A percentile compares a stretch with the other conserved stretches of the same genome.
These are phyloP conservation scores for Komagataella phaffii DNA, from an alignment of 805 yeast species.

Conservation along the genomic window DNA sequence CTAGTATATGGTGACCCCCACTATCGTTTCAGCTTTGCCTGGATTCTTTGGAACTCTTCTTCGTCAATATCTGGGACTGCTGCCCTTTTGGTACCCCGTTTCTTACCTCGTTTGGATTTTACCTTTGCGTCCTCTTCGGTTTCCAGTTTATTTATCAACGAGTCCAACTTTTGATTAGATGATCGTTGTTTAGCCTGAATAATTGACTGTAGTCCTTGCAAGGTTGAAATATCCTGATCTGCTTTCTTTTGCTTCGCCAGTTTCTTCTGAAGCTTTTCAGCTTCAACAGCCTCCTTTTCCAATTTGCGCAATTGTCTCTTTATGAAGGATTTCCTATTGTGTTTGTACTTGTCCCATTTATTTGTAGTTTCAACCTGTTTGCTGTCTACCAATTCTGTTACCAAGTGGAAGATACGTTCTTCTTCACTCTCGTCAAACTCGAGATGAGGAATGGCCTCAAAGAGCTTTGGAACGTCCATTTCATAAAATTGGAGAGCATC, in stretches of 20 bases:
- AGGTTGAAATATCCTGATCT: slow-evolving; percentile 1
- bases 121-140: neutral
- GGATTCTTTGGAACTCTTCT: slow-evolving; percentile 35
- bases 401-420: slow-evolving; percentile 38
- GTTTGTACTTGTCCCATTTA: slow-evolving; percentile 35
- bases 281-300: slow-evolving; percentile 56
- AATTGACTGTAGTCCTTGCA: slow-evolving; percentile 1
- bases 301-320: slow-evolving; percentile 33
- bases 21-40: slow-evolving; percentile 13
- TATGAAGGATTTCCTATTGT: slow-evolving; percentile 32
- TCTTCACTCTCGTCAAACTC: slow-evolving; percentile 51
- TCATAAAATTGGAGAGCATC: slow-evolving; percentile 40
- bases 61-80: slow-evolving; percentile 27
- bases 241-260: slow-evolving; percentile 18
- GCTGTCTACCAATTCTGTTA: slow-evolving; percentile 28
- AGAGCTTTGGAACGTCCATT: slow-evolving; percentile 59
- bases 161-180: neutral
- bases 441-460: slow-evolving; percentile 69
- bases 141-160: neutral
- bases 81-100: neutral
- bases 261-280: slow-evolving; percentile 30
- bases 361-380: slow-evolving; percentile 20
- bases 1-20: neutral
- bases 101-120: neutral
- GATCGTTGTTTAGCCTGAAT: neutral